Evolutionary conservation across 306 rosid species (phyloP).

Genomic region (Rosa multiflora): DNA sequence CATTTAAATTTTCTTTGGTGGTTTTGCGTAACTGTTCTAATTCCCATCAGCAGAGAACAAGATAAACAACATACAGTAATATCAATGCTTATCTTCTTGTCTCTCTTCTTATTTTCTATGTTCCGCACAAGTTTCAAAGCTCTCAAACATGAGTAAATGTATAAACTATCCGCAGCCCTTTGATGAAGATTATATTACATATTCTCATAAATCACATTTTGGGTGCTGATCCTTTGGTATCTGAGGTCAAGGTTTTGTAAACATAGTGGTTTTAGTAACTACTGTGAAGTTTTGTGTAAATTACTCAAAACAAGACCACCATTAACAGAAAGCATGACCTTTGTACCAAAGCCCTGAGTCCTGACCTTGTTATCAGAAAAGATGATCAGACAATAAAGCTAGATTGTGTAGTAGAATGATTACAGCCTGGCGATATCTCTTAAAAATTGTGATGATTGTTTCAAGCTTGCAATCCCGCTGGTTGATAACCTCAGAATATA

Average conservation of each 20-base stretch:
- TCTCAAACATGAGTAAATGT: background rate
- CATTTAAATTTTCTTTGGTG: background rate
- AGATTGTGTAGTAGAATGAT: background rate
- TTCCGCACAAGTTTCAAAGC: background rate
- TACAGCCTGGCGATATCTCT: background rate
- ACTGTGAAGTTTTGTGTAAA: background rate
- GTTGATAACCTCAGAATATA: too few species aligned
- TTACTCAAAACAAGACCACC: background rate
- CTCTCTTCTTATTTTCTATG: background rate
- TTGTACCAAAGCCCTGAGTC: too few species aligned
- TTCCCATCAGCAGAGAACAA: background rate
- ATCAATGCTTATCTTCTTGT: background rate
- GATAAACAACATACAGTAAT: background rate
- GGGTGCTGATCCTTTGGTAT: background rate
- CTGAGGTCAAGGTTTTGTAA: background rate
- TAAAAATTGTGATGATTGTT: background rate
- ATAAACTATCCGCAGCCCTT: background rate
- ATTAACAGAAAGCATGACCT: background rate
- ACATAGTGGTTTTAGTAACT: background rate
- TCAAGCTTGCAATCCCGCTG: background rate
- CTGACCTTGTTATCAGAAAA: background rate
- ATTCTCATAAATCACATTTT: background rate
- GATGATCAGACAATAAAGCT: background rate
- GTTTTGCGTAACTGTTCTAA: background rate
- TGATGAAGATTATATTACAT: background rate